Evolutionary conservation across 2,329 filamentous ascomycete genomes (phyloP).

Genomic region (Calonectria pteridis): DNA sequence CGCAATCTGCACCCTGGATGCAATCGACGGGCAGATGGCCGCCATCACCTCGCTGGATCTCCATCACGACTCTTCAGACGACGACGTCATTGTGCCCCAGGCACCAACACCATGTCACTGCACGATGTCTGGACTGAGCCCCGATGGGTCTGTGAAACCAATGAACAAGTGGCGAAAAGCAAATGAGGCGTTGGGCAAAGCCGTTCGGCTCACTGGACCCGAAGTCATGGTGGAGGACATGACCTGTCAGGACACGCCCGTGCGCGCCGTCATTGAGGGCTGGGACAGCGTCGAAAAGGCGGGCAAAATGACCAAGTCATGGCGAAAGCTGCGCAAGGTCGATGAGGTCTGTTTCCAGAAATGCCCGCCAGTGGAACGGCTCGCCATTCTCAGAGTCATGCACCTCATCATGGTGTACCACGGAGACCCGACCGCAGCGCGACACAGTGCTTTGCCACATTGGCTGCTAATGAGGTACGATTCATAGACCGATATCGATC

Average conservation of each 20-base stretch:
- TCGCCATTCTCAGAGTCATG: constrained; percentile 44
- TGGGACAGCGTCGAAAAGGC: constrained; percentile 45
- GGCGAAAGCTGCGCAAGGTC: constrained; percentile 43
- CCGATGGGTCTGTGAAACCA: not conserved
- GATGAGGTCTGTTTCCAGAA: constrained; percentile 42
- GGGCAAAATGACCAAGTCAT: constrained; percentile 42
- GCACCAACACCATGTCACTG: not conserved
- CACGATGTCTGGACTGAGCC: not conserved
- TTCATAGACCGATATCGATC: accelerated
- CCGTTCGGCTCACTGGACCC: constrained; percentile 20
- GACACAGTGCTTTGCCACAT: constrained; percentile 36
- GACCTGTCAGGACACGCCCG: constrained; percentile 40
- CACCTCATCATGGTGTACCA: constrained; percentile 44
- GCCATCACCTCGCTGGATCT: not conserved
- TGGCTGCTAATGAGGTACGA: constrained; percentile 46
- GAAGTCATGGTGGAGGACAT: constrained; percentile 36
- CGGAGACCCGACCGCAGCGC: constrained; percentile 38
- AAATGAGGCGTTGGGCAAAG: constrained; percentile 36
- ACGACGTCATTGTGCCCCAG: constrained; percentile 15
- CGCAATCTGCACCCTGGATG: not conserved
- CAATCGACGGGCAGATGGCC: not conserved
- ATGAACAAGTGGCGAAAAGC: constrained; percentile 42
- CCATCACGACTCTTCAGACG: not conserved
- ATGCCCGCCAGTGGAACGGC: constrained; percentile 36
- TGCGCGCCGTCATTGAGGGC: constrained; percentile 43